Base-by-base conservation (phyloP, 176 grass and related monocot species). In the Triticum monococcum region DNA sequence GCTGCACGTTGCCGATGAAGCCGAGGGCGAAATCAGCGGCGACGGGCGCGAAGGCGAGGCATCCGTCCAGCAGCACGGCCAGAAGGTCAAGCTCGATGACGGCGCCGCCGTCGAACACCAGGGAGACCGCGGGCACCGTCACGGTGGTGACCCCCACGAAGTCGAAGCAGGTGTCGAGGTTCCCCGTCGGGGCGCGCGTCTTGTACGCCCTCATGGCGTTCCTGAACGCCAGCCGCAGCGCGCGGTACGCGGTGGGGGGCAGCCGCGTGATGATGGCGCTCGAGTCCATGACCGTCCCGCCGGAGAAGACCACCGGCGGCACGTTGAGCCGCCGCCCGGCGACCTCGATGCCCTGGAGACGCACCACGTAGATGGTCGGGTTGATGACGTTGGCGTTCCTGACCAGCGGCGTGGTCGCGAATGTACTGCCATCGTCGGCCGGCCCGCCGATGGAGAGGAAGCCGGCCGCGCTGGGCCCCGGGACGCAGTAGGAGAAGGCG, bases 401-500 rank as follows among this genome's bases (percentile, higher is more conserved):
- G 24, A 65, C 24, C 6, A 80, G 35, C 60, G 36, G 78, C 60
- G 78, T 80, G 24, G 9, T 80, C 38, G 23, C 61, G 61, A 80
- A 80, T 5, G 30, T 2, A 2, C 33, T 37, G 36, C 11, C 62
- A 2, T 18, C 1, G 35, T 26, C 24, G 5, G 2, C 1, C 8
- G 36, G 63, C 84, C 35, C 46, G 68, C 94, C 94, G 14, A 96
- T 91, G 13, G 56, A 64, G 72, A 96, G 82, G 85, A 88, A 93
- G 3, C 94, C 94, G 7, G 75, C 72, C 10, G 60, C 69, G 50
- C 65, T 86, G 14, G 66, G 14, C 68, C 82, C 48, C 18, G 94
- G 94, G 46, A 96, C 70, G 85, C 94, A 93, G 82, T 96, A 96
- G 2, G 91, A 62, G 82, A 96, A 96, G 43, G 83, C 79, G 12